These are phyloP conservation scores for Tetrahymena thermophila DNA, from an alignment of 73 alveolate species.

Conservation along the genomic window DNA sequence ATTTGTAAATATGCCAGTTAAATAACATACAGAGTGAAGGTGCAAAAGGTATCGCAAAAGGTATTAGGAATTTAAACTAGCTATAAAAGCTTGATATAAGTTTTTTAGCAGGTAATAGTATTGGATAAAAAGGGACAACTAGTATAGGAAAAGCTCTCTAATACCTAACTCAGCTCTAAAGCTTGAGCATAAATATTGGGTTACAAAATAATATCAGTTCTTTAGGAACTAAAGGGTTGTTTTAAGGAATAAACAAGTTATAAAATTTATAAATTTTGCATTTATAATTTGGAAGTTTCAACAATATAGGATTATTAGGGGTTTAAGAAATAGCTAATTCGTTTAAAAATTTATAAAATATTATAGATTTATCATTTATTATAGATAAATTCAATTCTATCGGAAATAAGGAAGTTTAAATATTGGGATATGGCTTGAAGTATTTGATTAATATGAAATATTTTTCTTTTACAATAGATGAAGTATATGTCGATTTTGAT, in stretches of 20 bases:
- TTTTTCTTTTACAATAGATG: not conserved
- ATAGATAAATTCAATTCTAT: not conserved
- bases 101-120: not conserved
- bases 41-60: not conserved
- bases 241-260: not conserved
- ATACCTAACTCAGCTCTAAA: not conserved
- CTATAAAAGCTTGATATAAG: not conserved
- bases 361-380: not conserved
- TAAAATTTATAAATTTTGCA: not conserved
- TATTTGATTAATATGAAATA: not conserved
- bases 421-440: not conserved
- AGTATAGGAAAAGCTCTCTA: not conserved
- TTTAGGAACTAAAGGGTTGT: not conserved
- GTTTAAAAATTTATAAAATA: not conserved
- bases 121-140: not conserved
- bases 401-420: not conserved
- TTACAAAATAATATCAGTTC: not conserved
- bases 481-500: not conserved
- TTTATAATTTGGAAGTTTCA: not conserved
- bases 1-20: not conserved
- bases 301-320: not conserved
- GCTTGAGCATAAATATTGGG: not conserved
- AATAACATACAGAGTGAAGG: not conserved
- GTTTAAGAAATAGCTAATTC: not conserved
- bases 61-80: not conserved